phyloP scores from a whole-genome alignment of 2,329 filamentous ascomycete species.

The Diaporthe aspalathi region DNA sequence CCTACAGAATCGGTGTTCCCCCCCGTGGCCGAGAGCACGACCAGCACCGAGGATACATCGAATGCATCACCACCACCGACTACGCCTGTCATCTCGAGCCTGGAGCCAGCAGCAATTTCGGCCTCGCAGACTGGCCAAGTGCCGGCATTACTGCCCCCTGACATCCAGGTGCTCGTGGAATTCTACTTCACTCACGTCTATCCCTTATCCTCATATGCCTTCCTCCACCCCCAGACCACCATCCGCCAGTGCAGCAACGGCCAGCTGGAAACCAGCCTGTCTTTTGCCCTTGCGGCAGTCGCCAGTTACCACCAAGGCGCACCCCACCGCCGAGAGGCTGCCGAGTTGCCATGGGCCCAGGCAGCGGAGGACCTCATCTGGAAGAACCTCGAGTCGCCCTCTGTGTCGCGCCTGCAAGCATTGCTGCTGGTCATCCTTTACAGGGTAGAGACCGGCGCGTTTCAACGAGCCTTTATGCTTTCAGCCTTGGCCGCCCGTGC shows the following conservation, averaged over 20 bases:
- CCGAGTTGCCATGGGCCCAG: conserved; percentile 31
- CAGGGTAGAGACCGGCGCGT: conserved; percentile 56
- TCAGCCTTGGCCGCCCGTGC: conserved; percentile 56
- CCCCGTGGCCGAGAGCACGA: conserved; percentile 7
- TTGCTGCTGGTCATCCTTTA: conserved; percentile 59
- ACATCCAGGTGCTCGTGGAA: conserved; percentile 32
- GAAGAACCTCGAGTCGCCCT: conserved; percentile 42
- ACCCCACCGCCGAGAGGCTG: conserved; percentile 10
- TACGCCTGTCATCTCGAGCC: conserved; percentile 25
- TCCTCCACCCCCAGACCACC: conserved; percentile 38
- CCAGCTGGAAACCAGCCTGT: conserved; percentile 29
- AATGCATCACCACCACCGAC: conserved; percentile 34
- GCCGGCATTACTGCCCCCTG: conserved; percentile 15
- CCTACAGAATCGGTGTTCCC: conserved; percentile 32
- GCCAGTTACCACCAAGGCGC: conserved; percentile 34
- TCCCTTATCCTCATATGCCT: conserved; percentile 37
- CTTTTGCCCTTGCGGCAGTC: conserved; percentile 36
- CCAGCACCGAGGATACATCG: conserved; percentile 30
- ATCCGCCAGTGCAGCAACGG: conserved; percentile 35
- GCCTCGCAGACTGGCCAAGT: not conserved
- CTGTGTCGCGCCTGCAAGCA: conserved; percentile 49
- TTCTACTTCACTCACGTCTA: conserved; percentile 38
- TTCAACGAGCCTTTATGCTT: conserved; percentile 59
- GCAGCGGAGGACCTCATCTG: conserved; percentile 40
- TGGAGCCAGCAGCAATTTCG: not conserved